These are phyloP conservation scores for Coffea humblotiana DNA, from an alignment of 305 asterid genomes.

Conservation along the genomic window DNA sequence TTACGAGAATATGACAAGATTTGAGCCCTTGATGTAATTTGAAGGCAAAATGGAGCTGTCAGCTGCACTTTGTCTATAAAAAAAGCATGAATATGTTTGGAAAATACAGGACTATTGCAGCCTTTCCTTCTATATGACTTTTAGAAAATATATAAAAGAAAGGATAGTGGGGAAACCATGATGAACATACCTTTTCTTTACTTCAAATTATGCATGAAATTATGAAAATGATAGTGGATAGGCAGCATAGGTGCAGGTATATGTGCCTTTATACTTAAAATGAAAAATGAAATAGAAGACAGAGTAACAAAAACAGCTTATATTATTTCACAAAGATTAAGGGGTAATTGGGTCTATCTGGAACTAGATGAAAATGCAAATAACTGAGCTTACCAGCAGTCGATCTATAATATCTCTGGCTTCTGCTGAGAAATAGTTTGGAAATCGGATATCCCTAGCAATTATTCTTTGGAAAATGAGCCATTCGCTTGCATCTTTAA, in stretches of 20 bases:
- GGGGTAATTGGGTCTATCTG: neutral
- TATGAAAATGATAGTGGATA: neutral
- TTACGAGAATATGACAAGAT: neutral
- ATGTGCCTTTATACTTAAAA: neutral
- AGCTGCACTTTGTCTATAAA: neutral
- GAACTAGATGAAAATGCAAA: neutral
- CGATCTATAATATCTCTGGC: conserved; percentile 91
- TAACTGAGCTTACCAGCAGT: conserved; percentile 63
- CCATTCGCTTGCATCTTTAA: conserved; percentile 99
- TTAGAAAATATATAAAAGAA: neutral
- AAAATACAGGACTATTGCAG: neutral
- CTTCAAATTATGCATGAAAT: neutral
- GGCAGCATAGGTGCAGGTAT: neutral
- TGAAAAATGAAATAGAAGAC: neutral
- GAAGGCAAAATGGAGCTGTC: neutral
- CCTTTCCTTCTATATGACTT: neutral
- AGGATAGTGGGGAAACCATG: neutral
- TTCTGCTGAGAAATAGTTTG: conserved; percentile 74
- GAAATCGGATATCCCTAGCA: conserved; percentile 95
- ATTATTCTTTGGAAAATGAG: conserved; percentile 94
- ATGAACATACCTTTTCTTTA: neutral
- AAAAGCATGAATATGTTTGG: neutral
- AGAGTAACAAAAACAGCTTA: neutral
- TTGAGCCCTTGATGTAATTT: neutral
- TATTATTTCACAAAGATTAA: neutral